These are phyloP conservation scores for Solanum megistacrolobum DNA, from an alignment of 257 asterid genomes.

Conservation along the genomic window DNA sequence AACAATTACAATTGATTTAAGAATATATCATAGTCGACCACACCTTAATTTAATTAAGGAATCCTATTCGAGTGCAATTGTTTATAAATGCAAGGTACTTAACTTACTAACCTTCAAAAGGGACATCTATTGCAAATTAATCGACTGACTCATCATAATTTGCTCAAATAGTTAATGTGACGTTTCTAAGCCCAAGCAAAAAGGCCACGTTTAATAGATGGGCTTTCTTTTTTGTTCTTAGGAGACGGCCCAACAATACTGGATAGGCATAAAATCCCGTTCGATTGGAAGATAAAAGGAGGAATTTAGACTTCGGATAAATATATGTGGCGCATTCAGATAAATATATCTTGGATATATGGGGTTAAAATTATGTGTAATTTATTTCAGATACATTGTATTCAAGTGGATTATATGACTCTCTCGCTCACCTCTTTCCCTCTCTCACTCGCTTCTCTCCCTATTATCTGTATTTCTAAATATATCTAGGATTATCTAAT, in stretches of 20 bases:
- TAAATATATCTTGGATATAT: neutral
- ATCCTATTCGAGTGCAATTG: neutral
- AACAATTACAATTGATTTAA: neutral
- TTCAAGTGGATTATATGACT: neutral
- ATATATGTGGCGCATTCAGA: too few relatives aligned
- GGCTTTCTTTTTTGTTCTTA: neutral
- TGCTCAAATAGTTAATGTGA: neutral
- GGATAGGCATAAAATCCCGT: neutral
- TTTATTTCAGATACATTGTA: accelerated
- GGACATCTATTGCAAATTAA: neutral
- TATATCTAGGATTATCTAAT: too few relatives aligned
- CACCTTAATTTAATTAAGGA: too few relatives aligned
- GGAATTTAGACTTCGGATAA: too few relatives aligned
- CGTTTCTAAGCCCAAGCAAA: neutral
- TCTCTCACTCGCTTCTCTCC: too few relatives aligned
- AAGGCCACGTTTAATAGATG: neutral
- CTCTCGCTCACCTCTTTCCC: neutral
- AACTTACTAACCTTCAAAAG: neutral
- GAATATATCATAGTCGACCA: neutral
- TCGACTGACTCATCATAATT: neutral
- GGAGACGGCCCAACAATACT: neutral
- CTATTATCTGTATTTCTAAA: too few relatives aligned
- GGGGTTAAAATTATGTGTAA: too few relatives aligned
- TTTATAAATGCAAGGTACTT: too few relatives aligned
- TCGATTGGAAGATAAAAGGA: neutral